Evolutionary conservation across 2,329 filamentous ascomycete genomes (phyloP).

Genomic region (Atkinsonella texensis): DNA sequence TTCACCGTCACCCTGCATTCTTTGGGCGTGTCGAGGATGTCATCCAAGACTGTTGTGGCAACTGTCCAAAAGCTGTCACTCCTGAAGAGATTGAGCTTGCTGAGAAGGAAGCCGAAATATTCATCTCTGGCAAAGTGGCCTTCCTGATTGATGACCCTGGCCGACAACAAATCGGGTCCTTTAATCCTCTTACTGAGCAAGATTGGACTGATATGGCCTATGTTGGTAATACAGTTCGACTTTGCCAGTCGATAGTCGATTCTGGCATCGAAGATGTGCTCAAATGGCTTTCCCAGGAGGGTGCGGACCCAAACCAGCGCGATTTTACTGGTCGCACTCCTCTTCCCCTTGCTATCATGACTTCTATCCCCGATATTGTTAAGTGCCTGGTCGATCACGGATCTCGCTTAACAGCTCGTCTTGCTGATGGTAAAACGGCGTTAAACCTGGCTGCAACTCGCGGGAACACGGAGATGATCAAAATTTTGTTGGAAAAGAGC

Average conservation of each 20-base stretch:
- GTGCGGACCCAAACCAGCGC: constrained; percentile 56
- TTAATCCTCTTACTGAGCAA: constrained; percentile 69
- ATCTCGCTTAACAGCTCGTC: constrained; percentile 58
- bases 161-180: constrained; percentile 57
- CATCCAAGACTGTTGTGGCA: constrained; percentile 70
- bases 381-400: constrained; percentile 59
- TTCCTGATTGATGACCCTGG: constrained; percentile 77
- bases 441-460: constrained; percentile 69
- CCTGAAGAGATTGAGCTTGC: constrained; percentile 60
- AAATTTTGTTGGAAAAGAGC: constrained; percentile 61
- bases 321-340: constrained; percentile 72
- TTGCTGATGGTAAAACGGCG: constrained; percentile 71
- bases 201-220: constrained; percentile 93
- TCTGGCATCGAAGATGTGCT: constrained; percentile 57
- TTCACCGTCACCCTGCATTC: constrained; percentile 78
- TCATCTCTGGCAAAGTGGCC: constrained; percentile 58
- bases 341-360: constrained; percentile 62
- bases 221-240: constrained; percentile 60
- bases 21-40: constrained; percentile 67
- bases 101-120: constrained; percentile 61
- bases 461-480: constrained; percentile 57
- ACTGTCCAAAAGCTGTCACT: constrained; percentile 57
- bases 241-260: constrained; percentile 75
- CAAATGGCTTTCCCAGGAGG: constrained; percentile 58
- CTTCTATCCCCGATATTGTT: constrained; percentile 58